A percentile compares a stretch with the other conserved stretches of the same genome.
Conservation (phyloP, 2,329 filamentous ascomycete species). For the Beauveria australis region DNA sequence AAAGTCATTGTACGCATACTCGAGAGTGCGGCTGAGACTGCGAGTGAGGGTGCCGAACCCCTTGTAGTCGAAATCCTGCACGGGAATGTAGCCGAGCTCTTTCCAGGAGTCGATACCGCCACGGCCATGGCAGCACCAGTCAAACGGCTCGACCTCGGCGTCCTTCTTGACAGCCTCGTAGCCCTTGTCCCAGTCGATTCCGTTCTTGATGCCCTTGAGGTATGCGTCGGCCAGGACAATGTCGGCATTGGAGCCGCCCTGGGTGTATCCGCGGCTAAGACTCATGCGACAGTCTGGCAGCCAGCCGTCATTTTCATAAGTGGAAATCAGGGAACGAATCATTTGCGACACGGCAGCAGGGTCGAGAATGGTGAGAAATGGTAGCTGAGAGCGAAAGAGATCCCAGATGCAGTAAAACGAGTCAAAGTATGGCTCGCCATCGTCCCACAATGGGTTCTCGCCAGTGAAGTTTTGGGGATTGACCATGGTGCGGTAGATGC, state of each 20-base stretch:
- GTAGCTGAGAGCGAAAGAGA: conserved; percentile 59
- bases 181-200: conserved; percentile 58
- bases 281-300: conserved; percentile 70
- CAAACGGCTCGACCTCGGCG: conserved; percentile 59
- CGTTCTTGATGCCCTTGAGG: conserved; percentile 53
- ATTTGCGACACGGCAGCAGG: conserved; percentile 56
- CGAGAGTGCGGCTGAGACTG: conserved; percentile 63
- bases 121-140: conserved; percentile 63
- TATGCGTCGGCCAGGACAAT: conserved; percentile 60
- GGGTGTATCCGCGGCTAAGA: conserved; percentile 65
- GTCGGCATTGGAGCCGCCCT: conserved; percentile 69
- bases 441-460: conserved; percentile 61
- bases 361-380: conserved; percentile 61
- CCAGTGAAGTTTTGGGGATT: conserved; percentile 67
- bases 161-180: conserved; percentile 67
- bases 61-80: conserved; percentile 56
- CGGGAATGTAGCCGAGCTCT: conserved; percentile 60
- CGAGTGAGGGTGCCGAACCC: conserved; percentile 64
- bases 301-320: conserved; percentile 61
- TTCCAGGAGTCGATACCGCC: conserved; percentile 70
- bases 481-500: conserved; percentile 64
- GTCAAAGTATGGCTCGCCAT: conserved; percentile 63
- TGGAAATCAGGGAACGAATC: conserved; percentile 64
- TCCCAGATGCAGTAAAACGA: conserved; percentile 75
- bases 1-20: conserved; percentile 74